Conservation (phyloP, 2,329 filamentous ascomycete species). For the Beauveria scarabaeidicola region DNA sequence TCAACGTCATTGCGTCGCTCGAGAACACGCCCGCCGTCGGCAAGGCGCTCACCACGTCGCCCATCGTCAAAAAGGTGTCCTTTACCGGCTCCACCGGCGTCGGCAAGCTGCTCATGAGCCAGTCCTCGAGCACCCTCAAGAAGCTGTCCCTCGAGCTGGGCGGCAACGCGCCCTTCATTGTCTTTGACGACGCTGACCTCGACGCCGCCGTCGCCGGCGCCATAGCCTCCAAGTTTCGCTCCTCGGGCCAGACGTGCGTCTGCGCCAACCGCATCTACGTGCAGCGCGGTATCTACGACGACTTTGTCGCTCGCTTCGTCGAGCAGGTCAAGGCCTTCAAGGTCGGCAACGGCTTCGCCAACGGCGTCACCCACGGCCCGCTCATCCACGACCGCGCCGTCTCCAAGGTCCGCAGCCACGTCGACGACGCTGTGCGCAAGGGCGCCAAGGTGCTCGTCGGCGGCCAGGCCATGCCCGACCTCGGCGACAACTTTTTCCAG, state of each 20-base stretch:
- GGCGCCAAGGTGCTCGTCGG: slow-evolving; percentile 69
- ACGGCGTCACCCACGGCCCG: slow-evolving; percentile 68
- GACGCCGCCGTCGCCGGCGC: slow-evolving; percentile 77
- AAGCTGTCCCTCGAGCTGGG: slow-evolving; percentile 80
- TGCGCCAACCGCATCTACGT: slow-evolving; percentile 79
- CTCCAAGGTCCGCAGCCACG: slow-evolving; percentile 69
- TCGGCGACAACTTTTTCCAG: slow-evolving; percentile 81
- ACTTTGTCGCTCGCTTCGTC: slow-evolving; percentile 59
- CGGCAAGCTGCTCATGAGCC: slow-evolving; percentile 76
- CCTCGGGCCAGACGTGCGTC: slow-evolving; percentile 91
- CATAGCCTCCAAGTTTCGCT: slow-evolving; percentile 83
- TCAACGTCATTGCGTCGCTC: slow-evolving; percentile 78
- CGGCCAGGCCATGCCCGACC: slow-evolving; percentile 62
- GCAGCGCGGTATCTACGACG: slow-evolving; percentile 68
- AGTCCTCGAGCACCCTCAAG: slow-evolving; percentile 78
- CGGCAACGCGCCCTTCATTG: slow-evolving; percentile 92
- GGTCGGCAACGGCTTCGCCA: slow-evolving; percentile 65
- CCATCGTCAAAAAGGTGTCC: slow-evolving; percentile 77
- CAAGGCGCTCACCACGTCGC: slow-evolving; percentile 60
- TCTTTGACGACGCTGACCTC: slow-evolving; percentile 90
- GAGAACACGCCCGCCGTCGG: slow-evolving; percentile 76
- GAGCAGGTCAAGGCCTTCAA: slow-evolving; percentile 66
- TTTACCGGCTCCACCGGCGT: slow-evolving; percentile 77
- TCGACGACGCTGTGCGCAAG: slow-evolving; percentile 68
- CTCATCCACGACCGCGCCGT: slow-evolving; percentile 79